Evolutionary conservation across 495 filamentous ascomycete species (phyloP), one percentile per base, ranked within the genome.

Genomic region (Poronia punctata): DNA sequence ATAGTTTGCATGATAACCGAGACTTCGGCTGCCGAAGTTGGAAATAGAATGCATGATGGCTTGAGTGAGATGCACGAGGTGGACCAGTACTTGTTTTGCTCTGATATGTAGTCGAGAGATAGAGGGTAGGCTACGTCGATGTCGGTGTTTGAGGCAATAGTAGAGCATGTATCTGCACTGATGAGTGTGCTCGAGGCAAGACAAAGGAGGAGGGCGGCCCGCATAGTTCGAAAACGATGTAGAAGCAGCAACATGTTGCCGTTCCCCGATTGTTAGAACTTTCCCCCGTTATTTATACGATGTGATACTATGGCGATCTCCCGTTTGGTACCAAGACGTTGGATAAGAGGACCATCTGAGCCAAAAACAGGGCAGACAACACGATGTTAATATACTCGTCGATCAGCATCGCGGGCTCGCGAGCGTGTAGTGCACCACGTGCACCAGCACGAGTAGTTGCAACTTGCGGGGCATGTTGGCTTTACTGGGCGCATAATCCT

Each of bases 1-100:
- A 66, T 53, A 4, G 56, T 35, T 26, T 49, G 44, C 24, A 66
- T 19, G 28, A 66, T 50, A 30, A 51, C 45, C 12, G 62, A 49
- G 3, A 66, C 62, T 42, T 66, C 66, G 23, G 45, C 43, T 3
- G 62, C 59, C 16, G 48, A 49, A 9, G 50, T 58, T 10, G 71
- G 72, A 45, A 65, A 60, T 21, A 75, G 48, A 16, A 67, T 68
- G 37, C 71, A 76, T 4, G 65, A 54, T 10, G 72, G 68, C 27
- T 46, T 55, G 17, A 68, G 43, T 19, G 68, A 60, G 16, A 54
- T 60, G 26, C 65, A 66, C 3, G 61, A 60, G 0, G 62, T 65
- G 7, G 65, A 71, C 67, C 66, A 74, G 38, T 74, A 75, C 8
- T 72, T 49, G 18, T 40, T 50, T 20, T 75, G 61, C 41, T 69